phyloP scores from a whole-genome alignment of 192 early-diverging fungal species.

The Dimargaris verticillata region DNA sequence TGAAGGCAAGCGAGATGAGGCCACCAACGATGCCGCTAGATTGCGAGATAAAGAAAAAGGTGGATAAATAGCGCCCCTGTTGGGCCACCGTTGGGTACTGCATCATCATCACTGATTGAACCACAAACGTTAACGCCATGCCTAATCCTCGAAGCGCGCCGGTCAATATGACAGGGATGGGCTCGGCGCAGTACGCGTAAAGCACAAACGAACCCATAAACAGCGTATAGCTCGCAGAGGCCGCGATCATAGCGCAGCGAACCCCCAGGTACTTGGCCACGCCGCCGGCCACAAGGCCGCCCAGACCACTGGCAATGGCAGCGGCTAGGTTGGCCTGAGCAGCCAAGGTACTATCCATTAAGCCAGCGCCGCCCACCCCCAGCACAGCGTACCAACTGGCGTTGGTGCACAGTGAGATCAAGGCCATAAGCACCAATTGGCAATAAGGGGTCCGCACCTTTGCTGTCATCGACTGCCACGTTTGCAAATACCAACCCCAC shows the following conservation, averaged over 20 bases:
- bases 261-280: constrained; percentile 1
- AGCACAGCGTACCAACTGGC: constrained; percentile 1
- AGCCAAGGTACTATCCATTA: not conserved
- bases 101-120: not conserved
- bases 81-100: not conserved
- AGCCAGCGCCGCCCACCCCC: constrained; percentile 1
- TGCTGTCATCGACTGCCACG: too few relatives aligned
- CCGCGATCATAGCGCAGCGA: not conserved
- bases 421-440: not conserved
- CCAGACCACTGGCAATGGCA: not conserved
- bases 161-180: not conserved
- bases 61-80: not conserved
- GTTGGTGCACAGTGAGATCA: not conserved
- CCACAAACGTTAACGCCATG: not conserved
- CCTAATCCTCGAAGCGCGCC: not conserved
- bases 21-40: not conserved
- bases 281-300: not conserved
- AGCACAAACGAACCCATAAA: not conserved
- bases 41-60: not conserved
- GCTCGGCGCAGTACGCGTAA: not conserved
- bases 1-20: not conserved
- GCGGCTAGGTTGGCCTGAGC: not conserved
- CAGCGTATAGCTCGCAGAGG: not conserved
- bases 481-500: too few relatives aligned
- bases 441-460: not conserved